Evolutionary conservation across 257 asterid species (phyloP).

Genomic region (Cruciata laevipes): DNA sequence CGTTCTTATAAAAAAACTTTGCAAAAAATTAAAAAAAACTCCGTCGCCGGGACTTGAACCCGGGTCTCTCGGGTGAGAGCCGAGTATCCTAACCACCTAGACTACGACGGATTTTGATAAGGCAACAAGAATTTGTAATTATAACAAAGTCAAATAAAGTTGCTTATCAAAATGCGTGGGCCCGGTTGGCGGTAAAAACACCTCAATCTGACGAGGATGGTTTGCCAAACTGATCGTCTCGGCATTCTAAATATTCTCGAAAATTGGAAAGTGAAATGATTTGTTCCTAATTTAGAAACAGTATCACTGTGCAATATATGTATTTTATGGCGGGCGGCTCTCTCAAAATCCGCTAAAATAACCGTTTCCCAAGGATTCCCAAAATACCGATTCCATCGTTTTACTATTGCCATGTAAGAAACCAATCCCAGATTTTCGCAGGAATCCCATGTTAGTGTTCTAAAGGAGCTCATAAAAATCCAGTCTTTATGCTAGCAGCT

Average conservation of each 20-base stretch:
- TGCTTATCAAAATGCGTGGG: not conserved
- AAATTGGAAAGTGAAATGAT: not conserved
- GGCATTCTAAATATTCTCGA: not conserved
- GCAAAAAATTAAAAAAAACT: slow-evolving; percentile 1
- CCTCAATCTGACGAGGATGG: slow-evolving; percentile 25
- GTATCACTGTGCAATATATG: not conserved
- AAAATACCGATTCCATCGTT: not conserved
- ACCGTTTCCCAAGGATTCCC: not conserved
- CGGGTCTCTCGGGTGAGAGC: slow-evolving; percentile 98
- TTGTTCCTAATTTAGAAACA: not conserved
- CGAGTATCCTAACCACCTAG: slow-evolving; percentile 96
- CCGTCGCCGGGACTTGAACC: slow-evolving; percentile 94
- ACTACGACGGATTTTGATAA: slow-evolving; percentile 60
- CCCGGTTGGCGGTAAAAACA: slow-evolving; percentile 9
- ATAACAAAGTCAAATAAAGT: too few species aligned
- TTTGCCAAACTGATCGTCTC: not conserved
- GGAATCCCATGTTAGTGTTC: not conserved
- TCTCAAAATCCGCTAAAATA: not conserved
- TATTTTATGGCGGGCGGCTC: not conserved
- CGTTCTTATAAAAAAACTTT: too few species aligned
- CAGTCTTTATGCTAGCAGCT: not conserved
- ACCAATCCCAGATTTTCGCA: not conserved
- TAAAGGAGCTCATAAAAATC: not conserved
- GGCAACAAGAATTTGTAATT: rapidly evolving
- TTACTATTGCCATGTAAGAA: not conserved